phyloP scores from a whole-genome alignment of 805 yeast species.

The Groenewaldozyma salmanticensis region DNA sequence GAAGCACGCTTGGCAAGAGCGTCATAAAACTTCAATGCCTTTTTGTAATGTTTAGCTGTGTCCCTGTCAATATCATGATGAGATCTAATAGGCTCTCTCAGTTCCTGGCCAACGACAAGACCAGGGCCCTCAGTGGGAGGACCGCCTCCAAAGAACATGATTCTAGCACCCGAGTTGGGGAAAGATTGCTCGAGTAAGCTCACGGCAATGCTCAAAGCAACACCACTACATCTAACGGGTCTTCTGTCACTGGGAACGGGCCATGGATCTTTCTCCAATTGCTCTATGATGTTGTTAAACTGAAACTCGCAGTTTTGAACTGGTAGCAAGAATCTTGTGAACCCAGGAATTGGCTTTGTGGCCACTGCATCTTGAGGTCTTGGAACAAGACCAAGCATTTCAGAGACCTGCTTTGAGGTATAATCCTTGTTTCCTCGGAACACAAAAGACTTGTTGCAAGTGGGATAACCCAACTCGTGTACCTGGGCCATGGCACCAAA shows the following conservation, averaged over 20 bases:
- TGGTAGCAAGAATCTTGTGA: conserved; percentile 62
- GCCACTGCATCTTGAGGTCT: conserved; percentile 23
- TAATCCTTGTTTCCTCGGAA: conserved; percentile 89
- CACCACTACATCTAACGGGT: conserved; percentile 86
- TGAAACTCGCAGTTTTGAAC: conserved; percentile 74
- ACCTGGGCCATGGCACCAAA: conserved; percentile 85
- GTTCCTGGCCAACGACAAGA: conserved; percentile 78
- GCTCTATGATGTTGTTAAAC: conserved; percentile 69
- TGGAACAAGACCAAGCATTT: conserved; percentile 46
- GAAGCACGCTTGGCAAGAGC: conserved; percentile 63
- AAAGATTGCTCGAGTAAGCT: conserved; percentile 72
- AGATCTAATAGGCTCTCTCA: conserved; percentile 94
- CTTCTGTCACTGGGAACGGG: conserved; percentile 74
- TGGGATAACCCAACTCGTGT: conserved; percentile 66
- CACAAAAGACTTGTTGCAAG: conserved; percentile 63
- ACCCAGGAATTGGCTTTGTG: conserved; percentile 25
- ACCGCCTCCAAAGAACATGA: conserved; percentile 87
- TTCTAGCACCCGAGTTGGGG: conserved; percentile 70
- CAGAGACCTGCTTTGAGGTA: conserved; percentile 43
- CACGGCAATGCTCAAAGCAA: conserved; percentile 80
- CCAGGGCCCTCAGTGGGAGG: conserved; percentile 96
- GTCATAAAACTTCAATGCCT: conserved; percentile 76
- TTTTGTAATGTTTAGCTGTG: conserved; percentile 76
- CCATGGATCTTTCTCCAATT: conserved; percentile 79
- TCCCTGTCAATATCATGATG: conserved; percentile 95